Conservation (phyloP, 495 filamentous ascomycete species). For the Trichoderma erinaceum region DNA sequence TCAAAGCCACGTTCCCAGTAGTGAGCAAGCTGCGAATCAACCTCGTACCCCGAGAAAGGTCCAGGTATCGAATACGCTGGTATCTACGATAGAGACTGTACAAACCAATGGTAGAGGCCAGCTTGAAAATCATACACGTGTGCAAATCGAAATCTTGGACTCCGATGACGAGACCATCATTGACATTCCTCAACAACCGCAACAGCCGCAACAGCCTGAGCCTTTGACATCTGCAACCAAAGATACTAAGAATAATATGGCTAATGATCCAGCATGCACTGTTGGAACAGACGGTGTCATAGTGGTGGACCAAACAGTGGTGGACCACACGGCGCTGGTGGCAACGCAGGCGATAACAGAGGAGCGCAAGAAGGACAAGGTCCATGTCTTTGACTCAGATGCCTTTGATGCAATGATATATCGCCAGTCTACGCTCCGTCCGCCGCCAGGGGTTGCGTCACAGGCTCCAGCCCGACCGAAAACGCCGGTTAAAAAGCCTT, state of each 20-base stretch:
- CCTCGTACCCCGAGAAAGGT: not conserved
- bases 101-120: not conserved
- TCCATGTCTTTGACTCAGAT: not conserved
- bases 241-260: not conserved
- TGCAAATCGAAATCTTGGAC: not conserved
- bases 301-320: not conserved
- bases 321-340: not conserved
- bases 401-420: conserved; percentile 14
- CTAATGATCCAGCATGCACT: not conserved
- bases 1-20: not conserved
- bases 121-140: not conserved
- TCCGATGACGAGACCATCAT: not conserved
- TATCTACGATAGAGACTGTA: not conserved
- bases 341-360: not conserved
- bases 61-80: not conserved
- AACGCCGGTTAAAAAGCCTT: not conserved
- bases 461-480: not conserved
- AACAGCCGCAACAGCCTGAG: not conserved
- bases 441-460: not conserved
- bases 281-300: not conserved
- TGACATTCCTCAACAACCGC: not conserved
- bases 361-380: not conserved
- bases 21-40: not conserved
- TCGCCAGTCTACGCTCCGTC: not conserved
- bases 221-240: not conserved